These are phyloP conservation scores for Nicotiana undulata DNA, from an alignment of 257 asterid species.

Conservation along the genomic window DNA sequence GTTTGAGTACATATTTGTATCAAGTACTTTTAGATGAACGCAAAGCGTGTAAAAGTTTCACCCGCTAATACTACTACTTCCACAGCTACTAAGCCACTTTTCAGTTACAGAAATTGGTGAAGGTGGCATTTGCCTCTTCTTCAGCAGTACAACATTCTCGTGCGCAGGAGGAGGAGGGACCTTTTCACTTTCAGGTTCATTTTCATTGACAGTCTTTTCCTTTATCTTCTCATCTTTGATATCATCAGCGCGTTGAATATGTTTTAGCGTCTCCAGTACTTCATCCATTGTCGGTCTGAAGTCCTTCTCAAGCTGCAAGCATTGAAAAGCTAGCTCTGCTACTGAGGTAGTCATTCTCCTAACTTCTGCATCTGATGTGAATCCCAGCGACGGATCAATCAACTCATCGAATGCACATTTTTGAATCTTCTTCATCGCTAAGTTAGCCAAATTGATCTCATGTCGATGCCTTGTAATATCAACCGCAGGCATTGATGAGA, in stretches of 20 bases:
- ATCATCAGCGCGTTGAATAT: constrained; percentile 27
- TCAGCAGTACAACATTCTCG: constrained; percentile 29
- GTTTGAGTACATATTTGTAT: background rate
- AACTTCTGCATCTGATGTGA: constrained; percentile 36
- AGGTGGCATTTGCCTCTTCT: constrained; percentile 20
- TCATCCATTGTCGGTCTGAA: constrained; percentile 74
- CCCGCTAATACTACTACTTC: constrained; percentile 25
- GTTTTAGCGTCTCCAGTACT: constrained; percentile 33
- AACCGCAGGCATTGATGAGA: constrained; percentile 76
- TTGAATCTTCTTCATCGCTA: constrained; percentile 56
- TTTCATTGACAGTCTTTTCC: background rate
- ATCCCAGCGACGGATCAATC: constrained; percentile 51
- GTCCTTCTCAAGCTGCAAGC: constrained; percentile 62
- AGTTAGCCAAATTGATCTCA: constrained; percentile 63
- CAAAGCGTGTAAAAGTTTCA: constrained; percentile 9
- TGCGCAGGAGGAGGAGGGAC: constrained; percentile 26
- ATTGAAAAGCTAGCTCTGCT: constrained; percentile 69
- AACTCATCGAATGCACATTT: constrained; percentile 53
- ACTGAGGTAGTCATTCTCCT: constrained; percentile 60
- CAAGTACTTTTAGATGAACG: background rate
- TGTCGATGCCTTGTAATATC: constrained; percentile 54
- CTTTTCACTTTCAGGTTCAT: background rate
- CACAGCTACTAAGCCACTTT: constrained; percentile 30
- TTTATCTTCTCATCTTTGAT: constrained; percentile 4
- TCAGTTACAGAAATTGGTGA: constrained; percentile 45